Percentiles rank a stretch among this genome's conserved stretches.
Conservation (phyloP, 140 eudicot species). For the Flaveria floridana region DNA sequence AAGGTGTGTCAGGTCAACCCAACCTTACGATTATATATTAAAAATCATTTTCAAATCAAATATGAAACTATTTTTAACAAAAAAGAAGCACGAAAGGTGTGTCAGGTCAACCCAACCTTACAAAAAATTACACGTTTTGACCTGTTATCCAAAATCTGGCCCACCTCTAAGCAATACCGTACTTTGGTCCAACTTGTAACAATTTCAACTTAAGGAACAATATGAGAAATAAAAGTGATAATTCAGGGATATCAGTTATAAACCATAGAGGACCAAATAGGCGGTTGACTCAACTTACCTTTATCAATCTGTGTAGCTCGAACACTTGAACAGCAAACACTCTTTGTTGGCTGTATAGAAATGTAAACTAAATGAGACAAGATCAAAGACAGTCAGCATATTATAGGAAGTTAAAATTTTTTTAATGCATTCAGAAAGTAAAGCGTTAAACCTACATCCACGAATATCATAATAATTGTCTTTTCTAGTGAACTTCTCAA, state of each 20-base stretch:
- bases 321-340: slow-evolving; percentile 94
- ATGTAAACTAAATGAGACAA: slow-evolving; percentile 8
- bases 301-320: slow-evolving; percentile 85
- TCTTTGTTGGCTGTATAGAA: slow-evolving; percentile 80
- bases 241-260: not conserved
- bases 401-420: not conserved
- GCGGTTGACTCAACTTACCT: slow-evolving; percentile 47
- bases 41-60: too few relatives aligned
- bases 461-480: not conserved
- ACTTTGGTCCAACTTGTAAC: not conserved
- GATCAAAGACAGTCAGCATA: slow-evolving; percentile 5
- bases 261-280: not conserved
- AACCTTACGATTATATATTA: too few relatives aligned
- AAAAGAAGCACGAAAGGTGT: too few relatives aligned
- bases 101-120: too few relatives aligned
- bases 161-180: not conserved
- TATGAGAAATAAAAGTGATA: not conserved
- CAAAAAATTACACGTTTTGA: not conserved
- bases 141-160: not conserved
- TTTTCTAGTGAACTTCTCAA: not conserved
- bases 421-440: not conserved
- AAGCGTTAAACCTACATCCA: not conserved
- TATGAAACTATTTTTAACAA: too few relatives aligned
- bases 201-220: not conserved
- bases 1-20: not conserved